These are phyloP conservation scores for Fusarium subglutinans DNA, from an alignment of 2,329 filamentous ascomycete genomes.

Conservation along the genomic window DNA sequence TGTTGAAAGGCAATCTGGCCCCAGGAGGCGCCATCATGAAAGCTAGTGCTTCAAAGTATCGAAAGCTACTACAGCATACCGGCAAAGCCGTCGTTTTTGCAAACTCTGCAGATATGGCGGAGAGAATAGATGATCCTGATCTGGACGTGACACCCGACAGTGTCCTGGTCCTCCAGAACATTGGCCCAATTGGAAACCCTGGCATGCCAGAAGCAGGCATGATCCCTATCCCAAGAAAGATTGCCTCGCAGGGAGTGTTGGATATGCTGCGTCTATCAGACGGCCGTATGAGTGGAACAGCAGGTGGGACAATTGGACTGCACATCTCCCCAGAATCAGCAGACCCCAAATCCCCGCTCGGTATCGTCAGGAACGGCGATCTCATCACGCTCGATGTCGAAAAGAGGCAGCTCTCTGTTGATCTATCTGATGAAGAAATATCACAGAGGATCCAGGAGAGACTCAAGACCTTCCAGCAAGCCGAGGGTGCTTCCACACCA, in stretches of 20 bases:
- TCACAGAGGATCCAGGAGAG: slow-evolving; percentile 67
- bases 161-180: slow-evolving; percentile 86
- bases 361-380: slow-evolving; percentile 80
- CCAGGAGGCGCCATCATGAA: slow-evolving; percentile 88
- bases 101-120: slow-evolving; percentile 78
- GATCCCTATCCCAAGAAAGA: slow-evolving; percentile 75
- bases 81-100: slow-evolving; percentile 71
- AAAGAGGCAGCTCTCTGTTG: slow-evolving; percentile 65
- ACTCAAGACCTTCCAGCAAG: slow-evolving; percentile 53
- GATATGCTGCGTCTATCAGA: slow-evolving; percentile 90
- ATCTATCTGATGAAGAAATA: slow-evolving; percentile 77
- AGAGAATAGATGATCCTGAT: slow-evolving; percentile 63
- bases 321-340: slow-evolving; percentile 90
- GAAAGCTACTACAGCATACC: slow-evolving; percentile 58
- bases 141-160: slow-evolving; percentile 69
- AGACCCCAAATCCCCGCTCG: slow-evolving; percentile 78
- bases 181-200: slow-evolving; percentile 88
- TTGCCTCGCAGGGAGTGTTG: slow-evolving; percentile 75
- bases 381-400: slow-evolving; percentile 80
- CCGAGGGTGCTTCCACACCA: slow-evolving; percentile 34
- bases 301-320: slow-evolving; percentile 88
- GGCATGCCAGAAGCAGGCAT: slow-evolving; percentile 89
- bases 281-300: slow-evolving; percentile 86
- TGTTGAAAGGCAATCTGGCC: slow-evolving; percentile 84
- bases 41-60: slow-evolving; percentile 86